These are phyloP conservation scores for Papiliotrema fonsecae DNA, from an alignment of 1,284 basidiomycete genomes.

Conservation along the genomic window DNA sequence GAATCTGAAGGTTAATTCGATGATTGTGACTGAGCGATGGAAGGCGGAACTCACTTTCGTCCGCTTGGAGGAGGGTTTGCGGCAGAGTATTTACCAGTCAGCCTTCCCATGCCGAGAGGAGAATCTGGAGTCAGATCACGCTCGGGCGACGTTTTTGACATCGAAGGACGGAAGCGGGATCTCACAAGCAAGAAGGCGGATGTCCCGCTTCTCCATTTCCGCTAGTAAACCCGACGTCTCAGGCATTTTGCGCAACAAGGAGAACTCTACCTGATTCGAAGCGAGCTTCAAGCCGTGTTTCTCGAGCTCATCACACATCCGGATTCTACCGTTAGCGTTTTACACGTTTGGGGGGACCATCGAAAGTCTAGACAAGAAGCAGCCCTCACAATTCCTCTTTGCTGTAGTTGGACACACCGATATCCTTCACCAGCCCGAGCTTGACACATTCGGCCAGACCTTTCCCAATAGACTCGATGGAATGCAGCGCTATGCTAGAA, in stretches of 20 bases:
- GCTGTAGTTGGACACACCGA: slow-evolving; percentile 41
- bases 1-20: slow-evolving; percentile 14
- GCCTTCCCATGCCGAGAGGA: slow-evolving; percentile 41
- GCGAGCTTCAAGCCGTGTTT: slow-evolving; percentile 34
- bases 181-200: slow-evolving; percentile 40
- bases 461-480: slow-evolving; percentile 26
- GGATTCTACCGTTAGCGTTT: slow-evolving; percentile 15
- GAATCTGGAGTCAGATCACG: slow-evolving; percentile 26
- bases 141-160: not conserved
- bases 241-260: slow-evolving; percentile 33
- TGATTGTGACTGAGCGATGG: slow-evolving; percentile 3
- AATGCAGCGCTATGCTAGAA: slow-evolving; percentile 25
- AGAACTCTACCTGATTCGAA: slow-evolving; percentile 45
- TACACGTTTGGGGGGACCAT: not conserved
- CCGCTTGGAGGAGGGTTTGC: slow-evolving; percentile 35
- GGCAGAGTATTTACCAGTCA: slow-evolving; percentile 43
- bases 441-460: slow-evolving; percentile 36
- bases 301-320: slow-evolving; percentile 31
- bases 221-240: slow-evolving; percentile 34
- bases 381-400: slow-evolving; percentile 33
- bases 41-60: slow-evolving; percentile 19
- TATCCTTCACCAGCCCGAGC: slow-evolving; percentile 33
- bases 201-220: slow-evolving; percentile 38
- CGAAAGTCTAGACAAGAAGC: not conserved
- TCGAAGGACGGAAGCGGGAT: not conserved